Percentiles rank a stretch among this genome's conserved stretches.
Conservation (phyloP, 805 yeast genomes). For the Blastobotrys robertii region DNA sequence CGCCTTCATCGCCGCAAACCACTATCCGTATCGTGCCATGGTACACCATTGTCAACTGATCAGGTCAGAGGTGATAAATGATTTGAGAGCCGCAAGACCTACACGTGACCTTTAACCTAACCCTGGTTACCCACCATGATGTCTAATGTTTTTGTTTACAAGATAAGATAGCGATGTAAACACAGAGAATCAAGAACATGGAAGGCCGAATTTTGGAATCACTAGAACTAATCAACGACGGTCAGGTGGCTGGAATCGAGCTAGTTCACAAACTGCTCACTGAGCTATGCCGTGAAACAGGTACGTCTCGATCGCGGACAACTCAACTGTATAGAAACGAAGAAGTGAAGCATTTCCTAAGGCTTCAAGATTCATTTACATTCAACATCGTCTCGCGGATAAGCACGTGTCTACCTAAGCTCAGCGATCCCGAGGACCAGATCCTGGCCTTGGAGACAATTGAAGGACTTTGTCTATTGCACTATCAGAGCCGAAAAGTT, state of each 20-base stretch:
- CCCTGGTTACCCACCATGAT: not conserved
- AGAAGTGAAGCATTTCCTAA: constrained; percentile 10
- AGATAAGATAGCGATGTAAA: not conserved
- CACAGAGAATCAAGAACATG: not conserved
- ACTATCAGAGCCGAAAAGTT: constrained; percentile 42
- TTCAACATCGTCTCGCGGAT: constrained; percentile 38
- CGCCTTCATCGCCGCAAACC: constrained; percentile 86
- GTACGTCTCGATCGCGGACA: not conserved
- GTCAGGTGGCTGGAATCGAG: not conserved
- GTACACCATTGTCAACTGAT: no score
- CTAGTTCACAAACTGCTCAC: not conserved
- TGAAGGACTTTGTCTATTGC: constrained; percentile 54
- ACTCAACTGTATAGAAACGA: not conserved
- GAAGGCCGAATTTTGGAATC: constrained; percentile 1
- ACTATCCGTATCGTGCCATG: constrained; percentile 54
- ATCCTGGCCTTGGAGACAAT: constrained; percentile 30
- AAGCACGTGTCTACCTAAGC: constrained; percentile 18
- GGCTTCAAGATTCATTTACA: constrained; percentile 41
- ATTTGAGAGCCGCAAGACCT: no score
- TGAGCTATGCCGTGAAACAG: not conserved
- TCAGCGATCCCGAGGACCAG: constrained; percentile 8
- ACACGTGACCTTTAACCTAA: no score
- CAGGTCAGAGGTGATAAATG: no score
- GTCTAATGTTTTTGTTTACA: not conserved
- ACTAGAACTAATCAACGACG: not conserved